These are phyloP conservation scores for Pistacia atlantica DNA, from an alignment of 345 rosid genomes.

Conservation along the genomic window DNA sequence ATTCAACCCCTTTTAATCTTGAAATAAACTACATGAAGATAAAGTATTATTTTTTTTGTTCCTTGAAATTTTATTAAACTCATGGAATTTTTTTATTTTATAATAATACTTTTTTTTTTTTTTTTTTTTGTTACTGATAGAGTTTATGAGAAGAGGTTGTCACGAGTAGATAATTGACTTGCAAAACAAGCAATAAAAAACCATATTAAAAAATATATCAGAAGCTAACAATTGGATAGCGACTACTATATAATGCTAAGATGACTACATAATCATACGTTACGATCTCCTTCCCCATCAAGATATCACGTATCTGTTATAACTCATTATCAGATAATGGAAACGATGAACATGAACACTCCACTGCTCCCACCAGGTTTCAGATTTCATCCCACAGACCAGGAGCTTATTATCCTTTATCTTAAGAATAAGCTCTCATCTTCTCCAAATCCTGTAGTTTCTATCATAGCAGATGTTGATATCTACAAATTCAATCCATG, in stretches of 20 bases:
- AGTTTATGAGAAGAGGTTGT: too few relatives aligned
- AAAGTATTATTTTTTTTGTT: too few relatives aligned
- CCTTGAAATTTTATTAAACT: too few relatives aligned
- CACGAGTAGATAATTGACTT: too few relatives aligned
- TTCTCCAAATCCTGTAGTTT: constrained; percentile 23
- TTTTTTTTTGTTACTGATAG: too few relatives aligned
- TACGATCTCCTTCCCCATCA: not conserved
- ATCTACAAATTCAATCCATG: constrained; percentile 49
- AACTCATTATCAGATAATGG: not conserved
- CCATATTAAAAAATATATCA: constrained; percentile 1
- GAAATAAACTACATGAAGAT: too few relatives aligned
- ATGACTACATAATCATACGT: constrained; percentile 7
- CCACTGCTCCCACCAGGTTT: constrained; percentile 40
- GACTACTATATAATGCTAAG: not conserved
- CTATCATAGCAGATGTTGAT: constrained; percentile 44
- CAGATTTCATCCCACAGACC: constrained; percentile 53
- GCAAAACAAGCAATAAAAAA: too few relatives aligned
- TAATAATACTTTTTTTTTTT: too few relatives aligned
- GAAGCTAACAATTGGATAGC: not conserved
- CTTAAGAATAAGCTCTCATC: constrained; percentile 34
- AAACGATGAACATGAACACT: not conserved
- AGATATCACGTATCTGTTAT: not conserved
- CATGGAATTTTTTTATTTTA: too few relatives aligned
- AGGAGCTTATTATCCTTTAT: constrained; percentile 44
- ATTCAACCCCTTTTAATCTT: not conserved